Evolutionary conservation across 2,329 filamentous ascomycete species (phyloP), one percentile per base, ranked within the genome.

Genomic region (Sclerotinia trifoliorum): DNA sequence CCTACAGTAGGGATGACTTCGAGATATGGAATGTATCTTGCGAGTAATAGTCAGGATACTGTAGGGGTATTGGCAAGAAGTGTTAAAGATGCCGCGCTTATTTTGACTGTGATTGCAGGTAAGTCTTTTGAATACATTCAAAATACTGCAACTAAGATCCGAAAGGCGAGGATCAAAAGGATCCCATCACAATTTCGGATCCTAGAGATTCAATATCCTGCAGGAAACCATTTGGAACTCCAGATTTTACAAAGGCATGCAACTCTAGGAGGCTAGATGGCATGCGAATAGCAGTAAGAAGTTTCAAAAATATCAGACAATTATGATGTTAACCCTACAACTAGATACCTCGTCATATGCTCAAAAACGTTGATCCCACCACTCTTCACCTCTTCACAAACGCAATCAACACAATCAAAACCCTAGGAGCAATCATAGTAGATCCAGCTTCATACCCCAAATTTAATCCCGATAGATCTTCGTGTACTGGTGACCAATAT

Each of bases 1-100:
- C 86, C 88, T 2, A 88, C 86, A 0, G 85, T 89, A 1, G 88
- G 88, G 0, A 79, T 90, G 3, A 89, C 84, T 0, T 87, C 85
- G 1, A 79, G 86, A 15, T 78, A 83, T 68, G 80, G 89, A 4
- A 87, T 90, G 2, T 84, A 91, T 13, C 88, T 89, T 1, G 85
- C 90, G 3, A 85, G 83, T 2, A 77, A 82, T 29, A 83, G 86
- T 71, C 86, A 89, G 73, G 90, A 92, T 73, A 88, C 85, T 0
- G 81, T 91, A 0, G 90, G 90, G 0, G 42, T 57, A 17, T 35
- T 69, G 42, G 57, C 55, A 15, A 61, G 46, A 39, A 90, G 85
- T 0, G 85, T 92, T 2, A 82, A 82, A n/a, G 90, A 92, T 73
- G 88, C 88, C 0, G 85, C 85, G 0, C 83, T 86, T 69, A 80